These are phyloP conservation scores for Stipa capillata DNA, from an alignment of 176 grass and related monocot species.

Conservation along the genomic window DNA sequence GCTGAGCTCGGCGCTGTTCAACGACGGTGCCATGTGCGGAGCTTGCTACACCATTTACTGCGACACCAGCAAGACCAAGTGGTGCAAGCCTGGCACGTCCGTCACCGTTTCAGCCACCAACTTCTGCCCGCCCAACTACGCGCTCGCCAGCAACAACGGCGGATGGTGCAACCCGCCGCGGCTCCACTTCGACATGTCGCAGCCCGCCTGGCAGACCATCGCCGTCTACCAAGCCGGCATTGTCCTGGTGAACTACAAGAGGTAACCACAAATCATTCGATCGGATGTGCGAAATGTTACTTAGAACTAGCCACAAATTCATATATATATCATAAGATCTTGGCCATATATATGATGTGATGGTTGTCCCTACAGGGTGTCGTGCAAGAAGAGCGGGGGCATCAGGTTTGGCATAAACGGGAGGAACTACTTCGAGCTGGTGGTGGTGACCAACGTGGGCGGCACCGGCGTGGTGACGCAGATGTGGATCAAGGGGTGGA, in stretches of 20 bases:
- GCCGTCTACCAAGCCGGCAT: slow-evolving; percentile 44
- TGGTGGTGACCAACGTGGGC: slow-evolving; percentile 36
- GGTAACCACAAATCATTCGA: no score
- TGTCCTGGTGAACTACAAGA: slow-evolving; percentile 29
- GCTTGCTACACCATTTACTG: slow-evolving; percentile 49
- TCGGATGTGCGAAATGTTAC: no score
- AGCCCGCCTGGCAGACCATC: slow-evolving; percentile 28
- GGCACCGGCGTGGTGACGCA: slow-evolving; percentile 31
- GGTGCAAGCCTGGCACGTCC: slow-evolving; percentile 34
- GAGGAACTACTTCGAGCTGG: slow-evolving; percentile 50
- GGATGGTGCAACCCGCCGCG: slow-evolving; percentile 82
- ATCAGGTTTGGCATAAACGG: slow-evolving; percentile 42
- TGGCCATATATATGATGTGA: neutral
- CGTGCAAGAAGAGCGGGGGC: slow-evolving; percentile 19
- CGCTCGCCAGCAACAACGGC: slow-evolving; percentile 24
- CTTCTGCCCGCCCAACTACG: slow-evolving; percentile 46
- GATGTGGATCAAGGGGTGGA: slow-evolving; percentile 47
- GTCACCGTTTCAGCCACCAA: slow-evolving; percentile 59
- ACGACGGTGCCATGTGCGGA: slow-evolving; percentile 41
- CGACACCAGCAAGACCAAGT: slow-evolving; percentile 17
- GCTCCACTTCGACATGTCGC: slow-evolving; percentile 64
- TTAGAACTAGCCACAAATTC: no score
- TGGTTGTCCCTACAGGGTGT: slow-evolving; percentile 12
- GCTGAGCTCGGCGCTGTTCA: slow-evolving; percentile 52
- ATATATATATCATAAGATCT: neutral